Conservation (phyloP, 352 stramenopile species). For the Aphanomyces cochlioides region DNA sequence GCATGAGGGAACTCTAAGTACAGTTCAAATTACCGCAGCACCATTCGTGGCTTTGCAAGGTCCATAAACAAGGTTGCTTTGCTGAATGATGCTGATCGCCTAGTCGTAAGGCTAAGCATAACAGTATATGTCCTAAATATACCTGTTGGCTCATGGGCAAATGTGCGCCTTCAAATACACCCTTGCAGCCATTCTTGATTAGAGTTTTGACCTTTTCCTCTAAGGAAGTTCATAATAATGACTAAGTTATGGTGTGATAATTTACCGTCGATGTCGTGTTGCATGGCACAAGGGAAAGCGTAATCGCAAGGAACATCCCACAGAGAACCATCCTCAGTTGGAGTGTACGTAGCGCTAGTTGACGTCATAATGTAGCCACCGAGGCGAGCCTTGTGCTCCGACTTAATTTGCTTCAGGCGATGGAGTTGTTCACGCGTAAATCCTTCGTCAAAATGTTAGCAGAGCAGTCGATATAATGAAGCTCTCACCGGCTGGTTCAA, state of each 20-base stretch:
- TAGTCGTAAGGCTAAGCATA: slow-evolving; percentile 16
- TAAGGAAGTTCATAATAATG: not conserved
- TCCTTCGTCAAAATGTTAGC: slow-evolving; percentile 29
- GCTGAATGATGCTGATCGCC: slow-evolving; percentile 77
- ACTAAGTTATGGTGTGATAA: not conserved
- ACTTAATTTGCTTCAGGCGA: slow-evolving; percentile 78
- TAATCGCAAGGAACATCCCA: slow-evolving; percentile 94
- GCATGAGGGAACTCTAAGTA: not conserved
- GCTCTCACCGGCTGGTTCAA: slow-evolving; percentile 90
- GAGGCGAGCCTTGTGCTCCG: slow-evolving; percentile 71
- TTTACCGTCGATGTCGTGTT: slow-evolving; percentile 89
- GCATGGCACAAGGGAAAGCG: slow-evolving; percentile 94
- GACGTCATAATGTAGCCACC: slow-evolving; percentile 88
- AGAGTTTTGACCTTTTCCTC: slow-evolving; percentile 46
- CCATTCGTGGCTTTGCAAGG: slow-evolving; percentile 85
- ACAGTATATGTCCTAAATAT: not conserved
- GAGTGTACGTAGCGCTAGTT: slow-evolving; percentile 83
- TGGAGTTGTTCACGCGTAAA: slow-evolving; percentile 66
- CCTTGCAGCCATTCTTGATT: slow-evolving; percentile 86
- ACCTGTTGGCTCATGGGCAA: slow-evolving; percentile 75
- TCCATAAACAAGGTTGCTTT: slow-evolving; percentile 75
- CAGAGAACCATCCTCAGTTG: slow-evolving; percentile 62
- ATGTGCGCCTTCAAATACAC: slow-evolving; percentile 84
- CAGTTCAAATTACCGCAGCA: slow-evolving; percentile 42
- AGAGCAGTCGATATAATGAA: not conserved